Evolutionary conservation across 495 filamentous ascomycete species (phyloP), one percentile per base, ranked within the genome.

Genomic region (Amniculicola lignicola): DNA sequence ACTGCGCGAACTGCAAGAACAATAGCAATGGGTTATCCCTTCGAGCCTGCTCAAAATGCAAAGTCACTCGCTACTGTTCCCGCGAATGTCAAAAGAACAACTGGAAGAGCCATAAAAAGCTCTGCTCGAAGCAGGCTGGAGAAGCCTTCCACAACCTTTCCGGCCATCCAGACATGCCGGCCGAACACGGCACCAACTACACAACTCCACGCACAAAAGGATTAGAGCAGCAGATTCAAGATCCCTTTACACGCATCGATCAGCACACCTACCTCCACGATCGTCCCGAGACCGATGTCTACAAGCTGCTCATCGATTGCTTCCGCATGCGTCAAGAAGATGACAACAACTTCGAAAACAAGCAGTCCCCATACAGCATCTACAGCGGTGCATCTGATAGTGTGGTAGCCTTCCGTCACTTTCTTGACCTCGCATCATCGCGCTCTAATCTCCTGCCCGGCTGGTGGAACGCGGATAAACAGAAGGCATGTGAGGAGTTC

Each of bases 321-420:
- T 78, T 77, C 63, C 75, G 75, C 40, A 36, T 79, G 45, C 69
- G 73, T 7, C 35, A 74, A n/a, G 70, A 75, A 6, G 75, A 80
- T 54, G 54, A 65, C 3, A 62, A 67, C 51, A 63, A 9, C 0
- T 55, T 69, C 10, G 37, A 63, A 4, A 68, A 69, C 16, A 53
- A 67, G 0, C 36, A 25, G 2, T 63, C 67, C 29, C 63, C 62
- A 35, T 22, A 59, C 25, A 53, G 51, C 24, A 14, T 73, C 25
- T 73, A 75, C 47, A 58, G 45, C 45, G 64, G 63, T 3, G 55
- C 36, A 35, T 54, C 65, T 10, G 21, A 40, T 4, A 21, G 25
- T 22, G 19, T 51, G 18, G 11, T 12, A 0, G 60, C 59, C 11
- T 74, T 75, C 42, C 65, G 53, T 14, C 47, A 28, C 0, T 69